phyloP scores from a whole-genome alignment of 306 rosid species.

The Malus fusca region DNA sequence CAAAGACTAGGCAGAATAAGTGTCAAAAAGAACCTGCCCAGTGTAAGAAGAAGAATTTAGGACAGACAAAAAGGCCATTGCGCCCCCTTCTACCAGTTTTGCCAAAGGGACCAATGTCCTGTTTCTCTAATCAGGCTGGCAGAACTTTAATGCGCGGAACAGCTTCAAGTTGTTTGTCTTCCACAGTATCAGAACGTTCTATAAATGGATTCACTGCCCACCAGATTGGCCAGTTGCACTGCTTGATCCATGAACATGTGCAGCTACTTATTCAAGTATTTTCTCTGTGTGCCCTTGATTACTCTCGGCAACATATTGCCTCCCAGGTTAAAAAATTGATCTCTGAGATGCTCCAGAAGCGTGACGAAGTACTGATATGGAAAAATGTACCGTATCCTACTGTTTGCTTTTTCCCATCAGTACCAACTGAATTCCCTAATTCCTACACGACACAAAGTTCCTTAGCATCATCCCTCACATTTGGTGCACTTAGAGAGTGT shows the following conservation, averaged over 20 bases:
- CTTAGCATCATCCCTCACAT: conserved; percentile 29
- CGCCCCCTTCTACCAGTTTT: conserved; percentile 77
- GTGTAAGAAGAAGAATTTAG: conserved; percentile 41
- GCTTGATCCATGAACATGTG: conserved; percentile 79
- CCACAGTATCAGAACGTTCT: conserved; percentile 40
- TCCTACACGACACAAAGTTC: conserved; percentile 25
- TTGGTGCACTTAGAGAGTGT: conserved; percentile 17
- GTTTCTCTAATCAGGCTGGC: conserved; percentile 28
- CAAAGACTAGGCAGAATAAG: conserved; percentile 81
- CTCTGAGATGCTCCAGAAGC: conserved; percentile 68
- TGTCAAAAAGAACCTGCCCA: conserved; percentile 41
- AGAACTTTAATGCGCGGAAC: conserved; percentile 44
- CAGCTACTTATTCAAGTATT: conserved; percentile 93
- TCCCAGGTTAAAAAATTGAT: conserved; percentile 74
- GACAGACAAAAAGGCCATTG: conserved; percentile 57
- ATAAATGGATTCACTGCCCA: conserved; percentile 72
- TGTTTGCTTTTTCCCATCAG: conserved; percentile 56
- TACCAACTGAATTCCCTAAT: conserved; percentile 40
- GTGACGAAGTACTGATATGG: conserved; percentile 46
- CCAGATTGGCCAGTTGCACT: conserved; percentile 77
- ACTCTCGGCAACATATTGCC: conserved; percentile 69
- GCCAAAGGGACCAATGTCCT: conserved; percentile 35
- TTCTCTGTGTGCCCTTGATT: conserved; percentile 64
- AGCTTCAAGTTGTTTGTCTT: conserved; percentile 28
- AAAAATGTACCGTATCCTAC: conserved; percentile 66